These are phyloP conservation scores for Phialocephala sp. DNA, from an alignment of 2,329 filamentous ascomycete genomes.

Conservation along the genomic window DNA sequence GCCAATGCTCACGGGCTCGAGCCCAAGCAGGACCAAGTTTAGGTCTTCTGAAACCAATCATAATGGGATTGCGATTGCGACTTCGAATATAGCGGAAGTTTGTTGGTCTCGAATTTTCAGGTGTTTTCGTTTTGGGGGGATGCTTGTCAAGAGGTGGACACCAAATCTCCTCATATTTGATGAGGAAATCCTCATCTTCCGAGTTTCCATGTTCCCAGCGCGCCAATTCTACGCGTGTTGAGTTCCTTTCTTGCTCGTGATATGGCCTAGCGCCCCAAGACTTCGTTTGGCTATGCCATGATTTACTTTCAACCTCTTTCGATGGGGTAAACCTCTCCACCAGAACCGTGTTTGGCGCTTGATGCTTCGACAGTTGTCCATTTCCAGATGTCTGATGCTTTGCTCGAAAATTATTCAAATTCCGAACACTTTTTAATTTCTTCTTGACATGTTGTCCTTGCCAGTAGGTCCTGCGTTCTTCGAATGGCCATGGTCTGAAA, in stretches of 20 bases:
- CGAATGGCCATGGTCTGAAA: constrained; percentile 41
- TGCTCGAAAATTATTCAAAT: not conserved
- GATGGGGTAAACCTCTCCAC: no score
- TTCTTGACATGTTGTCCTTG: not conserved
- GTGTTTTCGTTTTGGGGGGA: not conserved
- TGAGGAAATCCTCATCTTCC: constrained; percentile 23
- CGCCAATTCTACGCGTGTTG: not conserved
- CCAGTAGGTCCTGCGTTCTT: not conserved
- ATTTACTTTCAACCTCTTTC: not conserved
- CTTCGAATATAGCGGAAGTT: not conserved
- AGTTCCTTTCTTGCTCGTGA: not conserved
- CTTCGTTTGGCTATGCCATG: not conserved
- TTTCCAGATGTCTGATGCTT: not conserved
- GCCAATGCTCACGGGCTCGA: not conserved
- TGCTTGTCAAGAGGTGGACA: not conserved
- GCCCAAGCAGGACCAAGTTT: not conserved
- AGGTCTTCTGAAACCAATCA: not conserved
- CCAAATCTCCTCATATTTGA: constrained; percentile 27
- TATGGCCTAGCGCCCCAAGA: not conserved
- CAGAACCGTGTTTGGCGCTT: not conserved
- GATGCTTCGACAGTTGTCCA: not conserved
- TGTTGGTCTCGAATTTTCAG: not conserved
- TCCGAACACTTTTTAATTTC: not conserved
- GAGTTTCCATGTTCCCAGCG: not conserved
- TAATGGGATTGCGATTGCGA: not conserved